Conservation (phyloP, 768 basidiomycete species). For the Tricholoma hemisulphureum region DNA sequence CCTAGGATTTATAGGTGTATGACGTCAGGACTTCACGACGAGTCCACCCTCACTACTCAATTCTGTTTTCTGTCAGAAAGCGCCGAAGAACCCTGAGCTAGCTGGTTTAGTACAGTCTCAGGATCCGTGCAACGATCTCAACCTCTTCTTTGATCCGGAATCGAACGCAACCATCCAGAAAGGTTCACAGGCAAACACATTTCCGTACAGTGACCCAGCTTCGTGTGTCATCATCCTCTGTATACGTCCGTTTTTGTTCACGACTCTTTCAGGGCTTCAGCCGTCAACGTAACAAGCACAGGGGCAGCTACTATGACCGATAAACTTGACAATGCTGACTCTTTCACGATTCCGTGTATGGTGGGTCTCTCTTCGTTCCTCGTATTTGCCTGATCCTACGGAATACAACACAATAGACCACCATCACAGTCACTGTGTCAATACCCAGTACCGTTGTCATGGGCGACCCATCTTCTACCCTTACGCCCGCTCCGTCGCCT, state of each 20-base stretch:
- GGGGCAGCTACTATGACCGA: conserved; percentile 11
- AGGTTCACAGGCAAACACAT: conserved; percentile 48
- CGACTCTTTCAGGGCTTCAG: conserved; percentile 1
- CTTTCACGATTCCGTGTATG: conserved; percentile 10
- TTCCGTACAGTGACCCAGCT: conserved; percentile 40
- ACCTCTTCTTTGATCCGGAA: conserved; percentile 51
- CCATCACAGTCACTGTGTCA: conserved; percentile 36
- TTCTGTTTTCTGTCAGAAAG: conserved; percentile 57
- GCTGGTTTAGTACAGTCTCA: conserved; percentile 52
- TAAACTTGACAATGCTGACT: conserved; percentile 13
- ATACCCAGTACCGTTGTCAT: conserved; percentile 31
- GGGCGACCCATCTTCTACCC: conserved; percentile 18
- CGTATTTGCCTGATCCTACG: neutral
- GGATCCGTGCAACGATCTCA: conserved; percentile 50
- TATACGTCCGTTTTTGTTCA: neutral
- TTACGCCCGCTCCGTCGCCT: conserved; percentile 15
- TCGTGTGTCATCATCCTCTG: conserved; percentile 9
- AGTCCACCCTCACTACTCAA: conserved; percentile 50
- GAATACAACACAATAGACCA: conserved; percentile 18
- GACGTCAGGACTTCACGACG: conserved; percentile 47
- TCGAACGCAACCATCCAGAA: conserved; percentile 38
- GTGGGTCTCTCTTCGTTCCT: conserved; percentile 1
- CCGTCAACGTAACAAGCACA: neutral
- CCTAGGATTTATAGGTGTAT: neutral
- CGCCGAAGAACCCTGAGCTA: conserved; percentile 49